Base-by-base conservation (phyloP, 176 grass and related monocot species). In the Avena sativa region DNA sequence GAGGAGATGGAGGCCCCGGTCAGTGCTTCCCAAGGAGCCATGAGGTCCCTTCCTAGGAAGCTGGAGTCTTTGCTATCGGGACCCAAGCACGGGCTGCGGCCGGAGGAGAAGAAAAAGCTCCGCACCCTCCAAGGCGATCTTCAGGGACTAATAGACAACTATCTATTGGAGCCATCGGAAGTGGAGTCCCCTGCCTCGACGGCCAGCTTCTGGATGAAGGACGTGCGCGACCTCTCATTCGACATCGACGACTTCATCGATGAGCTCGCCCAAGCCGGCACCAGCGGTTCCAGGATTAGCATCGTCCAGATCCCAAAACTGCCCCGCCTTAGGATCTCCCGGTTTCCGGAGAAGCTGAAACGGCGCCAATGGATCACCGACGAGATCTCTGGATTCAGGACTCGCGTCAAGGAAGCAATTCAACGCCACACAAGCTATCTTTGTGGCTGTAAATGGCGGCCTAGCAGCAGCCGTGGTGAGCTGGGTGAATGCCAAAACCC, bases 181-280 rank as follows among this genome's bases (percentile, higher is more conserved):
- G 36, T 70, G 19, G 47, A 57, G n/a, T 9, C 12, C 4, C 46
- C 74, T 4, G 14, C 50, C 9, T 30, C n/a, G 64, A 79, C 63
- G 51, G 69, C 57, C 3, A 61, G 6, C 44, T 44, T 61, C 53
- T 87, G 85, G 85, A 56, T 61, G 43, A 80, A 80, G 12, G 53
- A 73, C 25, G 66, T 80, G 53, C 77, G 77, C 26, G 77, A 87
- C 11, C 53, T 87, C 3, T 72, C 85, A 0, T 87, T 72, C 7
- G 85, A 87, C 55, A 38, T 87, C 17, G 66, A 87, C 2, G 85
- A 86, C 52, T 80, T 86, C 76, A 5, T 72, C 17, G 11, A 86
- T 3, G 64, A 86, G 63, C 84, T 86, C 74, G 0, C 2, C 9
- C 15, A 70, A 11, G 9, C 1, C 19, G 56, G 3, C 61, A 15